These are phyloP conservation scores for Taxillus chinensis DNA, from an alignment of 164 flowering plant genomes.

Conservation along the genomic window DNA sequence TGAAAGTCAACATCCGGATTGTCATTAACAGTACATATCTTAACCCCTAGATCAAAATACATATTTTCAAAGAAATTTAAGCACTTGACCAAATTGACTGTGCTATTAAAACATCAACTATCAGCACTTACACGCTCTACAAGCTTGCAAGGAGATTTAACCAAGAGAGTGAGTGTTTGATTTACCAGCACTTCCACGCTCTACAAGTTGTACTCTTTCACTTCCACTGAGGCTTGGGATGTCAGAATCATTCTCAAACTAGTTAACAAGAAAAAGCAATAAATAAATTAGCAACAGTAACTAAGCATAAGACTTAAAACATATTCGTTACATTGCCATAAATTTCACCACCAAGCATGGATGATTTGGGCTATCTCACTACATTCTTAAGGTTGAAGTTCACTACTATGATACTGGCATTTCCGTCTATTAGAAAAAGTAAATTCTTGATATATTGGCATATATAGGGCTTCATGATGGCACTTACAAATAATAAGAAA, in stretches of 20 bases:
- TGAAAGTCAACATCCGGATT: conserved; percentile 7
- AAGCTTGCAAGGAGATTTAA: background rate
- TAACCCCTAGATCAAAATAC: background rate
- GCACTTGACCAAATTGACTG: background rate
- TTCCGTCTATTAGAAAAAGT: too few species aligned
- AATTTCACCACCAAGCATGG: too few species aligned
- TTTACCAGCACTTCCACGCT: background rate
- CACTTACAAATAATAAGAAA: too few species aligned
- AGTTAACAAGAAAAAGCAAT: background rate
- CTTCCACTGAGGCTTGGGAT: background rate
- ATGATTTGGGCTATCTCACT: too few species aligned
- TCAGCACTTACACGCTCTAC: too few species aligned
- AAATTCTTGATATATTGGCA: too few species aligned
- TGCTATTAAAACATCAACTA: background rate
- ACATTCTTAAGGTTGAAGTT: too few species aligned
- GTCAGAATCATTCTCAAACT: conserved; percentile 7
- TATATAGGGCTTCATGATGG: too few species aligned
- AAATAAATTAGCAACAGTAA: background rate
- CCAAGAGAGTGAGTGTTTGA: background rate
- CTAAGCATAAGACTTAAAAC: too few species aligned
- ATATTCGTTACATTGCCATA: too few species aligned
- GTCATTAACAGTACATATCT: conserved; percentile 8
- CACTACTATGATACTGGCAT: too few species aligned
- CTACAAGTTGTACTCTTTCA: background rate
- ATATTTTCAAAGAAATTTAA: background rate